These are phyloP conservation scores for Cotoneaster glaucophyllus DNA, from an alignment of 306 rosid genomes.

Conservation along the genomic window DNA sequence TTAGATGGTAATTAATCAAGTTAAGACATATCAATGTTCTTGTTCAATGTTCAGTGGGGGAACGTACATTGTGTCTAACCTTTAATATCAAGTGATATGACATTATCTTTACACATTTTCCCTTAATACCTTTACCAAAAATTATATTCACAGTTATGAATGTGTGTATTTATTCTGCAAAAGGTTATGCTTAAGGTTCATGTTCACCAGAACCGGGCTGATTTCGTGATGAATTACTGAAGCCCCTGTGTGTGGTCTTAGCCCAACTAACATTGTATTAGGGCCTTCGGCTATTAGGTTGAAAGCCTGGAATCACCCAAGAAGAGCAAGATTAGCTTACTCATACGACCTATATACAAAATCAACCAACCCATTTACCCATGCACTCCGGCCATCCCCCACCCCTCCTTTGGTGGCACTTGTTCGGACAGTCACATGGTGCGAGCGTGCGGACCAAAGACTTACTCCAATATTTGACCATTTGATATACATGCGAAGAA, in stretches of 20 bases:
- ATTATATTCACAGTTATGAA: background rate
- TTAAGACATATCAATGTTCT: background rate
- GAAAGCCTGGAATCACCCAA: no score
- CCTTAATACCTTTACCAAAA: background rate
- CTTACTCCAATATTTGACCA: no score
- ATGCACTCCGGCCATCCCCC: no score
- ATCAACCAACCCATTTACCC: background rate
- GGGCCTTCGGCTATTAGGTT: no score
- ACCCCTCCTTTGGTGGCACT: no score
- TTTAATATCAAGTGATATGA: background rate
- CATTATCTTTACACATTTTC: background rate
- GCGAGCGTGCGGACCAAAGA: background rate
- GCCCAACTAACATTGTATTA: background rate
- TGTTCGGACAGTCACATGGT: background rate
- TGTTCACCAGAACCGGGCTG: background rate
- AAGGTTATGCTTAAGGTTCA: background rate
- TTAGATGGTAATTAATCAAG: background rate
- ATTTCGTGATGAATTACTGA: background rate
- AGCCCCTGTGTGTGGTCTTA: background rate
- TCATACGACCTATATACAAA: no score
- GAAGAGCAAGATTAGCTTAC: no score
- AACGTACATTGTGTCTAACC: background rate
- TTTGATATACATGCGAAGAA: no score
- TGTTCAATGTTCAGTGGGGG: background rate
- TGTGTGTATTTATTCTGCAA: background rate